Base-by-base conservation (phyloP, 2,329 filamentous ascomycete species). In the Trichoderma semiorbis region DNA sequence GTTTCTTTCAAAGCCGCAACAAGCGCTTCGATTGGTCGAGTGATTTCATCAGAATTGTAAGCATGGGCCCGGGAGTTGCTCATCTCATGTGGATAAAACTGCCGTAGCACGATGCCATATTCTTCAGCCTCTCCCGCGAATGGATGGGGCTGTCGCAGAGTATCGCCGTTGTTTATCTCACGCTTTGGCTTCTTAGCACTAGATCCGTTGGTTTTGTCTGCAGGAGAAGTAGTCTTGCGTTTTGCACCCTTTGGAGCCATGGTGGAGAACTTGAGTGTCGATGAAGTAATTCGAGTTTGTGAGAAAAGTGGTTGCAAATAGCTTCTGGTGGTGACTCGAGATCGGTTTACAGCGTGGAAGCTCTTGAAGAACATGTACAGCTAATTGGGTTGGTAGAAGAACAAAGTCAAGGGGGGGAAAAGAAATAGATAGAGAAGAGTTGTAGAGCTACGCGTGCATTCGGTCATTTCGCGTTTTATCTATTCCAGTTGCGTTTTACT, bases 41-140 rank as follows among this genome's bases (percentile, higher is more conserved):
- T 87, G 5, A 97, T 83, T 62, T 88, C 85, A 67, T 91, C 86
- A n/a, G 86, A 82, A 69, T 88, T 92, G 81, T 97, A 98, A 66
- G 91, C 90, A 6, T 85, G 84, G 67, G 92, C 94, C 50, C 94
- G 90, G 64, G 87, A 88, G 76, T 94, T 96, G 82, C 87, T 92
- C 91, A 98, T 97, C 79, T 97, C 94, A 1, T 89, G 88, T 0
- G 94, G 94, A 76, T 97, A 98, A 82, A 91, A 97, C 62, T 92
- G 87, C 53, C 91, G 89, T 43, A 92, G 83, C 0, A 93, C 89
- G 64, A 93, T 89, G 21, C 90, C 90, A 74, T 91, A 75, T 26
- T 84, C 80, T 74, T 87, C 85, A 10, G 85, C 81, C 26, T 84
- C 80, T 18, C 80, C 76, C n/a, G 84, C 78, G 55, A 83, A 83